A percentile compares a stretch with the other conserved stretches of the same genome.
These are phyloP conservation scores for Parietaria judaica DNA, from an alignment of 306 rosid genomes.

Conservation along the genomic window DNA sequence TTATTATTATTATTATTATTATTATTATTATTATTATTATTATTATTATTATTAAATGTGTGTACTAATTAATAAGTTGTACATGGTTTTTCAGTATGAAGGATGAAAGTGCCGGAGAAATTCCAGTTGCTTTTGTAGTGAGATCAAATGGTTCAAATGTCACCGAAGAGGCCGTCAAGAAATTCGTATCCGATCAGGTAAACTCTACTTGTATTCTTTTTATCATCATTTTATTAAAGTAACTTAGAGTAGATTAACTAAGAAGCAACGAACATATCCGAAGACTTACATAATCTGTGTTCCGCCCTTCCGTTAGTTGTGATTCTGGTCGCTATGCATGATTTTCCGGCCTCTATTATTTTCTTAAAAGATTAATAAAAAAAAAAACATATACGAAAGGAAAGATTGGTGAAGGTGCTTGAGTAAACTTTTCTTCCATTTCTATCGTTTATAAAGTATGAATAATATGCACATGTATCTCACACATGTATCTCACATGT, in stretches of 20 bases:
- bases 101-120: slow-evolving; percentile 78
- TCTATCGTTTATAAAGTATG: too few species aligned
- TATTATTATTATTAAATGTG: not conserved
- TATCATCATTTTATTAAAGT: not conserved
- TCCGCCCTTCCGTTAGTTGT: not conserved
- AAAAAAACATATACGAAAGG: not conserved
- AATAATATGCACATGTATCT: too few species aligned
- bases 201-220: not conserved
- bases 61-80: not conserved
- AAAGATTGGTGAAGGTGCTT: too few species aligned
- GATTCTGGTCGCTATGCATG: too few species aligned
- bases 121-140: slow-evolving; percentile 80
- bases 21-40: not conserved
- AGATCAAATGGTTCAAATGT: slow-evolving; percentile 52
- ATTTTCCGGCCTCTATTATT: too few species aligned
- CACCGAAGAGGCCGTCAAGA: slow-evolving; percentile 62
- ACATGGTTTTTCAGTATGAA: slow-evolving; percentile 45
- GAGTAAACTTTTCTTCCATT: too few species aligned
- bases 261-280: too few species aligned
- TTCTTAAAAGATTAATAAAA: not conserved
- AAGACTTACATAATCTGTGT: too few species aligned
- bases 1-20: not conserved
- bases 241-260: too few species aligned
- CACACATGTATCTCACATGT: too few species aligned
- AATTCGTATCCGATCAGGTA: slow-evolving; percentile 73